phyloP scores from a whole-genome alignment of 169 alveolate species.

The Prorocentrum cordatum region DNA sequence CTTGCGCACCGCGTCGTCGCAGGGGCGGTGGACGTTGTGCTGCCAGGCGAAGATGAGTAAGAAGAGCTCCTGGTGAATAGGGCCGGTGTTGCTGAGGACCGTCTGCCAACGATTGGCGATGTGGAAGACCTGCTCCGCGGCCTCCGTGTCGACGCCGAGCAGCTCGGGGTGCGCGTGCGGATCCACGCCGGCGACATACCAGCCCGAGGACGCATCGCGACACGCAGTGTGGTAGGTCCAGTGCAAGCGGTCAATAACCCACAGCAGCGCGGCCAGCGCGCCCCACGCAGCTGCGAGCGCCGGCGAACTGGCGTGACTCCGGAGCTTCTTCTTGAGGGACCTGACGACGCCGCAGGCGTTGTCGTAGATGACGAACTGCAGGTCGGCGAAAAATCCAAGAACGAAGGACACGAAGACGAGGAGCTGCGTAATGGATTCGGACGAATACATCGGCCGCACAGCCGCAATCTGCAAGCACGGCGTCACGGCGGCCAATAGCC shows the following conservation, averaged over 20 bases:
- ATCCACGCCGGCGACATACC: background rate
- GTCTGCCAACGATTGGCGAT: background rate
- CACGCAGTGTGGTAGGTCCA: background rate
- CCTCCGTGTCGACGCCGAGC: background rate
- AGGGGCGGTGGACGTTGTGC: background rate
- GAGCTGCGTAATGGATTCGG: background rate
- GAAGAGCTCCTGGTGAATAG: background rate
- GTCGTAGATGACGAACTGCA: background rate
- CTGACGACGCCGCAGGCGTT: conserved; percentile 1
- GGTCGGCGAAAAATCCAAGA: no score
- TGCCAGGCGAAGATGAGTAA: background rate
- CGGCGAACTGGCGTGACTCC: background rate
- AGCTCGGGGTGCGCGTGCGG: background rate
- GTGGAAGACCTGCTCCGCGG: conserved; percentile 15
- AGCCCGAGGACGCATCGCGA: background rate
- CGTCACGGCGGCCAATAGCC: background rate
- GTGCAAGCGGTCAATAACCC: conserved; percentile 17
- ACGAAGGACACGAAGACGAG: background rate
- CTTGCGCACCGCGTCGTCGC: background rate
- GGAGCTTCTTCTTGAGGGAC: background rate
- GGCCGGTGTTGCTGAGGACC: background rate
- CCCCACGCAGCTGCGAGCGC: background rate
- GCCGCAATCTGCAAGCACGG: background rate
- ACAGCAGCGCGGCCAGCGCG: background rate
- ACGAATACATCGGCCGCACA: background rate